phyloP scores from a whole-genome alignment of 331 rosid species.

The Prunus yedoensis region DNA sequence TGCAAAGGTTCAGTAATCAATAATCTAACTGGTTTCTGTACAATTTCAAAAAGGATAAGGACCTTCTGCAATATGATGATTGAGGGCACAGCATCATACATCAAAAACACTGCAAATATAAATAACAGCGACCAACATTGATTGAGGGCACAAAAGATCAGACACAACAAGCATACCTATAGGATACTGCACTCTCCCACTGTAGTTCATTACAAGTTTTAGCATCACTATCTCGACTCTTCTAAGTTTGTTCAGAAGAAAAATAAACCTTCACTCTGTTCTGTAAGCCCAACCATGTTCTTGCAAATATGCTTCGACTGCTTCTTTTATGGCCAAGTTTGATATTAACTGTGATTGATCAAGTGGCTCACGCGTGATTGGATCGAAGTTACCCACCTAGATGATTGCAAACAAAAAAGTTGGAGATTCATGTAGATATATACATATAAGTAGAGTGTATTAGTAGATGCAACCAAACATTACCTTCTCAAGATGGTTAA shows the following conservation, averaged over 20 bases:
- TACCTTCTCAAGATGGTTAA: constrained; percentile 83
- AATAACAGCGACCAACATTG: not conserved
- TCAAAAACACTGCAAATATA: not conserved
- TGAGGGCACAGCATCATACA: not conserved
- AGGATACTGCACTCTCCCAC: not conserved
- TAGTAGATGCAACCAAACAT: constrained; percentile 17
- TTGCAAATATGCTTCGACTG: constrained; percentile 65
- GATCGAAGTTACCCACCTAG: constrained; percentile 82
- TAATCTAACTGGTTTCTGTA: not conserved
- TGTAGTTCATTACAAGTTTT: not conserved
- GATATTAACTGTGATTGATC: constrained; percentile 55
- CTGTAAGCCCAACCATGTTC: constrained; percentile 84
- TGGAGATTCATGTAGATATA: not conserved
- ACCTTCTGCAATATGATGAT: not conserved
- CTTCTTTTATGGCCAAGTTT: constrained; percentile 83
- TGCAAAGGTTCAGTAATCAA: no score
- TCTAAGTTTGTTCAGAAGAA: not conserved
- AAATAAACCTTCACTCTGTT: constrained; percentile 35
- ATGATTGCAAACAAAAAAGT: not conserved
- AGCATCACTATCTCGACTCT: not conserved
- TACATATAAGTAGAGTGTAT: not conserved
- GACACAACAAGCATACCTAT: not conserved
- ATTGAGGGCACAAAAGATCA: no score
- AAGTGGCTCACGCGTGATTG: constrained; percentile 69
- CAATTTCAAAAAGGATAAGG: not conserved